Evolutionary conservation across 805 yeast species (phyloP).

Genomic region (Candida loeiensis): DNA sequence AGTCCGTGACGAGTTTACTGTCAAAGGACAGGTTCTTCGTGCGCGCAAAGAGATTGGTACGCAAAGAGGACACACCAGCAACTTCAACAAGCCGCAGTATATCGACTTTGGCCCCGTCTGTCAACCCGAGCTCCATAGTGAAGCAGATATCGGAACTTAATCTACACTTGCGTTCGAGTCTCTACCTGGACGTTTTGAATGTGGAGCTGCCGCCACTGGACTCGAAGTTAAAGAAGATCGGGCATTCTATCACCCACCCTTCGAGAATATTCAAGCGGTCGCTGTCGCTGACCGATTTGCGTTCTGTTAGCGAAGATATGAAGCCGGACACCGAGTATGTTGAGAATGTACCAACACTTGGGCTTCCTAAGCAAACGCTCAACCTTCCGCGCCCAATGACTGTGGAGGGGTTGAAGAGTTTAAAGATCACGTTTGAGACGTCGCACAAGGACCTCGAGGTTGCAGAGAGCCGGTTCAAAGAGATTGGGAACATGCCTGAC

Average conservation of each 20-base stretch:
- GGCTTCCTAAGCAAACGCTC: slow-evolving; percentile 8
- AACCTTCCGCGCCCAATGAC: slow-evolving; percentile 34
- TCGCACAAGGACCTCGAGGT: slow-evolving; percentile 21
- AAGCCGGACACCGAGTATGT: slow-evolving; percentile 10
- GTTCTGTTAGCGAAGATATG: not conserved
- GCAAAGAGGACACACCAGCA: slow-evolving; percentile 3
- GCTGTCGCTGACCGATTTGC: slow-evolving; percentile 1
- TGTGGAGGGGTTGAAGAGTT: slow-evolving; percentile 26
- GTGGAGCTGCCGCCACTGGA: not conserved
- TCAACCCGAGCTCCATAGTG: slow-evolving; percentile 12
- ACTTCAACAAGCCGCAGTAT: slow-evolving; percentile 7
- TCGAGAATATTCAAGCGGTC: slow-evolving; percentile 16
- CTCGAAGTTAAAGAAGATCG: slow-evolving; percentile 17
- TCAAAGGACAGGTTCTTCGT: slow-evolving; percentile 5
- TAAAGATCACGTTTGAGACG: slow-evolving; percentile 34
- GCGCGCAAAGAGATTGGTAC: slow-evolving; percentile 11
- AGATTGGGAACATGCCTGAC: slow-evolving; percentile 5
- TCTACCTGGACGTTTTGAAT: not conserved
- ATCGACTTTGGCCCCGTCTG: slow-evolving; percentile 15
- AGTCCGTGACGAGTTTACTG: slow-evolving; percentile 2
- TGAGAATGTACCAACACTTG: slow-evolving; percentile 2
- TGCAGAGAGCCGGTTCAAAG: slow-evolving; percentile 24
- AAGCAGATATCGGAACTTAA: slow-evolving; percentile 14
- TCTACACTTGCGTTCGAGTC: slow-evolving; percentile 7
- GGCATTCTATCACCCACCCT: slow-evolving; percentile 17